Conservation (phyloP, 352 stramenopile genomes). For the Phytophthora pinifolia region DNA sequence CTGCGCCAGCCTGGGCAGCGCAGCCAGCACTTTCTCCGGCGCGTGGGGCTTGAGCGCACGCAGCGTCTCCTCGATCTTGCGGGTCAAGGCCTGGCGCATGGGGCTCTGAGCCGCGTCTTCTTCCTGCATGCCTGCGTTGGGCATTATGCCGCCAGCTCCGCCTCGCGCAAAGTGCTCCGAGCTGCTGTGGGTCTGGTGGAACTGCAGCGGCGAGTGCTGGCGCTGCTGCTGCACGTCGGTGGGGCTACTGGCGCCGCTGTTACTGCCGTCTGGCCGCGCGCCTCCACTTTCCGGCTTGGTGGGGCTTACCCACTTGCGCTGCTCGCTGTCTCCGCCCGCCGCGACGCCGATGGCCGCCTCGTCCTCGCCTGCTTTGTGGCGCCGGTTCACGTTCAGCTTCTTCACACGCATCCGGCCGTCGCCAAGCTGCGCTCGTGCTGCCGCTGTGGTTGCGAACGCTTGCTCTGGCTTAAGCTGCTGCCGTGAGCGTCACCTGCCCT, state of each 20-base stretch:
- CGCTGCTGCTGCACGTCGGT: conserved; percentile 41
- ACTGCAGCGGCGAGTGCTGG: conserved; percentile 18
- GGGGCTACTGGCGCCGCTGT: conserved; percentile 43
- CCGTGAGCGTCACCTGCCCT: not conserved
- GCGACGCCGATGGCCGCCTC: conserved; percentile 30
- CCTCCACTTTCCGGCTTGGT: conserved; percentile 25
- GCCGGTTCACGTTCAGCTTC: conserved; percentile 68
- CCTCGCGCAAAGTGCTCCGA: conserved; percentile 9
- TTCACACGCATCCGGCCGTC: conserved; percentile 68
- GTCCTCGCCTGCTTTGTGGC: conserved; percentile 66
- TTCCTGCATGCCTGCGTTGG: conserved; percentile 33
- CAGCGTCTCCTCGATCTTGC: conserved; percentile 90
- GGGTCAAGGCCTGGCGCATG: conserved; percentile 47
- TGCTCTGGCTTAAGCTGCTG: not conserved
- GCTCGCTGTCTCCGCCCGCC: conserved; percentile 29
- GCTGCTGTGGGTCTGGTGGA: conserved; percentile 20
- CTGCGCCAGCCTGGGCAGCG: conserved; percentile 95
- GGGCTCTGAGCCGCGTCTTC: conserved; percentile 25
- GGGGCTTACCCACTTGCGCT: conserved; percentile 46
- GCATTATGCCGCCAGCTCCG: conserved; percentile 13
- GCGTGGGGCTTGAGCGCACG: conserved; percentile 94
- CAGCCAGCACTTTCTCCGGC: conserved; percentile 93
- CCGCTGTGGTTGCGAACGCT: not conserved
- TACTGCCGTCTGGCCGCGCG: conserved; percentile 16
- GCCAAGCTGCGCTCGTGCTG: conserved; percentile 6